phyloP scores from a whole-genome alignment of 2,329 filamentous ascomycete species.

The Huntiella moniliformis region DNA sequence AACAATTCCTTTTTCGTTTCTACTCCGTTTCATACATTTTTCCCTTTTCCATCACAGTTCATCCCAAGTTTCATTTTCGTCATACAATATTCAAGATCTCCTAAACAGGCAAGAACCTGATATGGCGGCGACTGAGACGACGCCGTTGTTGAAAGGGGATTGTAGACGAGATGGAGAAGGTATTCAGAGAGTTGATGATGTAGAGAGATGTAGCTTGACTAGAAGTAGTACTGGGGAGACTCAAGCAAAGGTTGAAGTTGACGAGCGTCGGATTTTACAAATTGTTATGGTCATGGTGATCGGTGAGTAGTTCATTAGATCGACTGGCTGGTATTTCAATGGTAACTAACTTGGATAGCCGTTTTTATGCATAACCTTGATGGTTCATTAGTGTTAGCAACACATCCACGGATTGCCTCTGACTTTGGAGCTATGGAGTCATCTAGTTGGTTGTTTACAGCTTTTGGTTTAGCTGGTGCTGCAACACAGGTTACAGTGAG shows the following conservation, averaged over 20 bases:
- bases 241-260: not conserved
- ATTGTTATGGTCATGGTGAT: slow-evolving; percentile 13
- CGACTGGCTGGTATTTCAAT: not conserved
- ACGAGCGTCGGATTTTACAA: not conserved
- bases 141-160: too few relatives aligned
- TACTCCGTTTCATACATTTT: too few relatives aligned
- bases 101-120: too few relatives aligned
- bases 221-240: not conserved
- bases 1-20: too few relatives aligned
- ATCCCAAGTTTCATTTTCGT: too few relatives aligned
- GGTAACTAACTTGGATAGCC: not conserved
- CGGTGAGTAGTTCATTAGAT: slow-evolving; percentile 8
- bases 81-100: too few relatives aligned
- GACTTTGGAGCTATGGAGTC: slow-evolving; percentile 37
- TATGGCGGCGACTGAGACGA: too few relatives aligned
- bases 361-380: slow-evolving; percentile 49
- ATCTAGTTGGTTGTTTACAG: slow-evolving; percentile 25
- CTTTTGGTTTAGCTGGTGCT: slow-evolving; percentile 18
- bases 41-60: too few relatives aligned
- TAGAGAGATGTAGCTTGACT: not conserved
- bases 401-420: slow-evolving; percentile 41
- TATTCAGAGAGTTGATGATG: not conserved
- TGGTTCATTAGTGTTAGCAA: slow-evolving; percentile 44
- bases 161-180: too few relatives aligned
- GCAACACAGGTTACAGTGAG: slow-evolving; percentile 17